phyloP scores from a whole-genome alignment of 1,284 basidiomycete genomes.

The Dichomitus squalens region DNA sequence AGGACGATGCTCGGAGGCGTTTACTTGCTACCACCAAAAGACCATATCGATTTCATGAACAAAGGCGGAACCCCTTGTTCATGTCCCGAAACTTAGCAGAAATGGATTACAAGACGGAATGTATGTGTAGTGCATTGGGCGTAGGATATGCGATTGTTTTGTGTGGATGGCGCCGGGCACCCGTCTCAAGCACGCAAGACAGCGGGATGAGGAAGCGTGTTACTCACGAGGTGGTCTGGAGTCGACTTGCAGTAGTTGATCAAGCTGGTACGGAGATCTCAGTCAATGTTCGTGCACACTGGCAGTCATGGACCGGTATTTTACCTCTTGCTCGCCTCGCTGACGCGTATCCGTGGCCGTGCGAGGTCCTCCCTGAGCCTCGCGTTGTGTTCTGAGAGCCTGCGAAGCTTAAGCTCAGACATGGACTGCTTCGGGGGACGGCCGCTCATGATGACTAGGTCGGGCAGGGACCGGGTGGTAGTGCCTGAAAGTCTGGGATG shows the following conservation, averaged over 20 bases:
- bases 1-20: too few species aligned
- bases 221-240: conserved; percentile 29
- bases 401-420: conserved; percentile 83
- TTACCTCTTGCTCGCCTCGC: conserved; percentile 74
- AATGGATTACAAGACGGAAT: too few species aligned
- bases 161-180: too few species aligned
- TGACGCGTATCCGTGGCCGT: conserved; percentile 72
- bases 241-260: conserved; percentile 56
- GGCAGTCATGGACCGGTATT: conserved; percentile 23
- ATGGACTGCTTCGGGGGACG: conserved; percentile 60
- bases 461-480: background rate
- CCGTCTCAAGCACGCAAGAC: too few species aligned
- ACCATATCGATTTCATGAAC: too few species aligned
- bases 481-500: conserved; percentile 5
- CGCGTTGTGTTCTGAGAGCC: conserved; percentile 80
- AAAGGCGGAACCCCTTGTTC: too few species aligned
- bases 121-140: too few species aligned
- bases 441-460: conserved; percentile 31
- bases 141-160: too few species aligned
- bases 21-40: too few species aligned
- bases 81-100: too few species aligned
- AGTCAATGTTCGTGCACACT: conserved; percentile 2
- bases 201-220: background rate
- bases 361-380: conserved; percentile 76
- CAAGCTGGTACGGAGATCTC: conserved; percentile 53